Base-by-base conservation (phyloP, 208 protist genomes). In the Herpetomonas tarakana region DNA sequence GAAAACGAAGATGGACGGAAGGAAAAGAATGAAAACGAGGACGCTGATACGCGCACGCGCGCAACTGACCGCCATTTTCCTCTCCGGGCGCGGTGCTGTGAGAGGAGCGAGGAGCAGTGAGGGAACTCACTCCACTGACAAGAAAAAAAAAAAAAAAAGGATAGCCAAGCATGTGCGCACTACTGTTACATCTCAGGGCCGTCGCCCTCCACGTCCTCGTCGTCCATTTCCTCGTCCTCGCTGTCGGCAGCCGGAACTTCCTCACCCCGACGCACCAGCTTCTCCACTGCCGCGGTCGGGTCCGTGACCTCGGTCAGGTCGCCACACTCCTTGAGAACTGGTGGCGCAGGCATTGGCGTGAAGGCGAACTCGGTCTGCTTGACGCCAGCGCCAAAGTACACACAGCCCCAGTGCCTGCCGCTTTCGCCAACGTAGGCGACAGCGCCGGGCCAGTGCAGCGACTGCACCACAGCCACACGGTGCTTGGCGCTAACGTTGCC, bases 381-480 rank as follows among this genome's bases (percentile, higher is more conserved):
- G 27, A 96, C 58, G 28, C 92, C 92, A 52, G 82, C 88, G 18
- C 92, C 92, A 72, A 97, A 93, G 72, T 97, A 97, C 2, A 88
- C 86, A 54, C 74, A 87, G 24, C 86, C 87, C 81, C 83, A 96
- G 52, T 62, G 61, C 59, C 85, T 87, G 41, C 88, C 89, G 26
- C 78, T 75, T 30, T 88, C 78, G n/a, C 81, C 83, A 0, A 68
- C 73, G 62, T 88, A 97, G 9, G 88, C 88, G 22, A 89, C 58
- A 21, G 88, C 86, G 47, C 92, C 92, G 25, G 92, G 92, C 92
- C 92, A 97, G 26, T 83, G 78, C 12, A 97, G 72, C 16, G 92
- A 97, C 27, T 78, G 54, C 29, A 97, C 80, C 25, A 94, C 76
- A 12, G 87, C 85, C 2, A 97, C 73, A 57, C 82, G 74, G 65